Base-by-base conservation (phyloP, 768 basidiomycete species). In the Pholiota conissans region DNA sequence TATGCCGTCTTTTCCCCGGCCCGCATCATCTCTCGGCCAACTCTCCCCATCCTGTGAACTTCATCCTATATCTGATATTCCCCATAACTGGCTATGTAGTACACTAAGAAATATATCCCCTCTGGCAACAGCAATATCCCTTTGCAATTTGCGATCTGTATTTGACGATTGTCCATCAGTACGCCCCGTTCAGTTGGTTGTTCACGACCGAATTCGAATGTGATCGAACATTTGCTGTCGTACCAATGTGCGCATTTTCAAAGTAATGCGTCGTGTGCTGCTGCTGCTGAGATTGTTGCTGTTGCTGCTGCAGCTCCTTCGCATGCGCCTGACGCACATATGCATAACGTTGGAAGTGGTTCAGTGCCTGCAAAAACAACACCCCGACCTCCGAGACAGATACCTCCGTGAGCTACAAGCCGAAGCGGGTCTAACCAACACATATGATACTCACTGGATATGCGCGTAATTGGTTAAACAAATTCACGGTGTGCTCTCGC, bases 261-360 rank as follows among this genome's bases (percentile, higher is more conserved):
- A 52, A 20, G 39, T 29, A 56, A 24, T 61, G 52, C 28, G 50
- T 61, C 37, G 67, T 63, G 55, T 51, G 55, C 34, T 67, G 63
- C 55, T 51, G 55, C 49, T 57, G n/a, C n/a, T n/a, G n/a, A n/a
- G n/a, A n/a, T n/a, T n/a, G 65, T 30, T 63, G 64, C 37, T 60
- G 61, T 30, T 63, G 67, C 34, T 49, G 52, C 42, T 71, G 67
- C 34, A 71, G 73, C 59, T 92, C 88, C 32, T 81, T 79, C 13
- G 83, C 84, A 67, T 90, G 82, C 0, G 91, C 91, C 69, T 91
- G 88, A 42, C 93, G 83, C 24, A 91, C 85, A 65, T 93, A 95
- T 0, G 94, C 90, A 57, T 92, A 90, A 3, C 91, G 85, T 66
- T 94, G 92, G 69, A 95, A 96, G 64, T 91, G 89, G 68, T 95